These are phyloP conservation scores for Phytopythium kandeliae DNA, from an alignment of 352 stramenopile species.

Conservation along the genomic window DNA sequence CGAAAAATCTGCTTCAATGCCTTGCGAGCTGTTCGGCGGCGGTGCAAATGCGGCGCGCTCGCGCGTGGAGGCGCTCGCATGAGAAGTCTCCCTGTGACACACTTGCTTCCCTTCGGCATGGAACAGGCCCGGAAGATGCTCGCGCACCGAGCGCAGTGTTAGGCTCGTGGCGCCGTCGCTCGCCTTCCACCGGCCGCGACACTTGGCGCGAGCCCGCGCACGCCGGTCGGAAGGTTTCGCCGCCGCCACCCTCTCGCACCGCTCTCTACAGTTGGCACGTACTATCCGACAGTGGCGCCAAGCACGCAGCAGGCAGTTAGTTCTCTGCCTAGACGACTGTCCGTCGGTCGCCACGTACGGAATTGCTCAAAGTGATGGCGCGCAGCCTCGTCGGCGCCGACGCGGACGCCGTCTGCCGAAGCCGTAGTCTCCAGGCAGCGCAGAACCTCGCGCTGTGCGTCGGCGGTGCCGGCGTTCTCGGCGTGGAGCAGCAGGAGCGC, in stretches of 20 bases:
- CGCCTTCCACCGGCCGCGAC: slow-evolving; percentile 24
- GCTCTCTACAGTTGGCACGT: slow-evolving; percentile 17
- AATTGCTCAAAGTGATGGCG: slow-evolving; percentile 38
- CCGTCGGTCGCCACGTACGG: slow-evolving; percentile 16
- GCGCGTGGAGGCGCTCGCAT: no score
- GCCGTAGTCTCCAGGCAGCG: slow-evolving; percentile 20
- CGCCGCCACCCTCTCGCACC: slow-evolving; percentile 4
- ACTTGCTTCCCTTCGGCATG: slow-evolving; percentile 20
- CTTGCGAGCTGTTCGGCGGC: no score
- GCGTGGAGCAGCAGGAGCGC: slow-evolving; percentile 26
- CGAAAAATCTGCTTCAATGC: background rate
- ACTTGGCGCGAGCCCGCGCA: slow-evolving; percentile 28
- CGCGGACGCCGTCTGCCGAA: slow-evolving; percentile 12
- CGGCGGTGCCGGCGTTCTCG: slow-evolving; percentile 10
- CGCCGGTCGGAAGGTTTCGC: slow-evolving; percentile 25
- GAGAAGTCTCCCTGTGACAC: no score
- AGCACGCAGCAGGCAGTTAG: background rate
- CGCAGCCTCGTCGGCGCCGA: slow-evolving; percentile 26
- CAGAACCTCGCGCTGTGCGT: slow-evolving; percentile 37
- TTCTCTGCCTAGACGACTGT: no score
- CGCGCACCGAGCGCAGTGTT: slow-evolving; percentile 28
- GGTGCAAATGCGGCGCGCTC: background rate
- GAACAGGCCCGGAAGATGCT: slow-evolving; percentile 40
- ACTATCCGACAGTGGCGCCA: slow-evolving; percentile 12
- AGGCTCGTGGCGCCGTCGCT: slow-evolving; percentile 16